Evolutionary conservation across 1,139 yeast species (phyloP), one percentile per base, ranked within the genome.

Genomic region (Hanseniaspora gamundiae): DNA sequence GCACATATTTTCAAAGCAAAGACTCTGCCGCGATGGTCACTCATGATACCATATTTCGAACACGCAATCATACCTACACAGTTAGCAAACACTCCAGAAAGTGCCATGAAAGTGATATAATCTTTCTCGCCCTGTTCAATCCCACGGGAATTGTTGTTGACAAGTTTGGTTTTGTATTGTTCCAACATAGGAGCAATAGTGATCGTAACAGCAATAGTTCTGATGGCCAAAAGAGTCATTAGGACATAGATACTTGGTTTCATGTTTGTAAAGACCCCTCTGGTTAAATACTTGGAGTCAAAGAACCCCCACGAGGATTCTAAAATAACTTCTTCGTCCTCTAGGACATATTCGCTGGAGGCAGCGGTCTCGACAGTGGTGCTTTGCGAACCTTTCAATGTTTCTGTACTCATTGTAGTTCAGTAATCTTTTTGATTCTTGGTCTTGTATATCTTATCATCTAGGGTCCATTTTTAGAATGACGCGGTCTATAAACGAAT

Each of bases 11-110:
- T 44, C 16, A 44, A 28, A 4, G 39, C 44, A 36, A 41, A 33
- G 11, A 44, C 54, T 35, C 59, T 43, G 2, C 59, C 59, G 20
- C 46, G 41, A 27, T 43, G 45, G 38, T 54, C 59, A 36, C 57
- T 51, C 33, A 45, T 38, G 39, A 54, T 57, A n/a, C 58, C 59
- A 42, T 42, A 49, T 31, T 52, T 54, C 1, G 58, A 57, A 13
- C 54, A 49, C 14, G 54, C 39, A 2, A 39, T 5, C 38, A 53
- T 48, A 4, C 58, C 58, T 1, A 33, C 22, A 9, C 9, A 17
- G 21, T 17, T 10, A 7, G 21, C 19, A 9, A 33, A 17, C n/a
- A 33, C 13, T 10, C 36, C 36, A 7, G n/a, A 10, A 13, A 33
- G 3, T 3, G 13, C 10, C 19, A n/a, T 21, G n/a, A 5, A 17